Percentiles rank a stretch among this genome's conserved stretches.
Evolutionary conservation across 2,329 filamentous ascomycete genomes (phyloP).

Genomic region (Passalora sequoiae): DNA sequence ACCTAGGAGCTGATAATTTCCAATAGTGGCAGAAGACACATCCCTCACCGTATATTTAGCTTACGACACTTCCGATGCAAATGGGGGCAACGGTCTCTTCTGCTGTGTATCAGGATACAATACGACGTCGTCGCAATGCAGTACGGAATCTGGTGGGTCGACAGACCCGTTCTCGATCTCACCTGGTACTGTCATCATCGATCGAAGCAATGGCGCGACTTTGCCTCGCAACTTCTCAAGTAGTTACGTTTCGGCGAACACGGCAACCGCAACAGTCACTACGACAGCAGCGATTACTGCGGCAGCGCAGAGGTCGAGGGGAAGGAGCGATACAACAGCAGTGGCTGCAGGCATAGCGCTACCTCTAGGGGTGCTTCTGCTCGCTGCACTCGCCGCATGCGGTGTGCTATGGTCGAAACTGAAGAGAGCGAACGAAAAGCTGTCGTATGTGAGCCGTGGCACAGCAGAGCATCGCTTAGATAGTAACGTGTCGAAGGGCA

Average conservation of each 20-base stretch:
- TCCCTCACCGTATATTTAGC: slow-evolving; percentile 14
- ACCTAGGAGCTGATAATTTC: not conserved
- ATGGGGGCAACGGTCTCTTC: slow-evolving; percentile 12
- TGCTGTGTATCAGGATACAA: slow-evolving; percentile 15
- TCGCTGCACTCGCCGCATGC: slow-evolving; percentile 14
- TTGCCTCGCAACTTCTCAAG: slow-evolving; percentile 7
- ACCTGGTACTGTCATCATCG: slow-evolving; percentile 12
- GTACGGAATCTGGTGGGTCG: not conserved
- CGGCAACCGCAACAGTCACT: slow-evolving; percentile 5
- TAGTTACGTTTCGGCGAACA: not conserved
- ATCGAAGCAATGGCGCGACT: slow-evolving; percentile 14
- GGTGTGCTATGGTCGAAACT: slow-evolving; percentile 10
- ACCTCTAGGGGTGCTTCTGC: slow-evolving; percentile 13
- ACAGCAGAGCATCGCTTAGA: not conserved
- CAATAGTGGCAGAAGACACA: slow-evolving; percentile 4
- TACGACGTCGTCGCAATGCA: slow-evolving; percentile 8
- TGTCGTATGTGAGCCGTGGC: not conserved
- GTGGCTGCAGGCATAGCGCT: slow-evolving; percentile 14
- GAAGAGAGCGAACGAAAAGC: slow-evolving; percentile 5
- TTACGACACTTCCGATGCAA: slow-evolving; percentile 5
- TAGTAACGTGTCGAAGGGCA: not conserved
- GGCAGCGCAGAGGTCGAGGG: not conserved
- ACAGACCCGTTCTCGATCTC: slow-evolving; percentile 9
- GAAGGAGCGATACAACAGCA: slow-evolving; percentile 5
- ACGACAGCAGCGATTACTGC: not conserved